Percentiles rank a stretch among this genome's conserved stretches.
These are phyloP conservation scores for Cardamine occulta DNA, from an alignment of 345 rosid genomes.

Conservation along the genomic window DNA sequence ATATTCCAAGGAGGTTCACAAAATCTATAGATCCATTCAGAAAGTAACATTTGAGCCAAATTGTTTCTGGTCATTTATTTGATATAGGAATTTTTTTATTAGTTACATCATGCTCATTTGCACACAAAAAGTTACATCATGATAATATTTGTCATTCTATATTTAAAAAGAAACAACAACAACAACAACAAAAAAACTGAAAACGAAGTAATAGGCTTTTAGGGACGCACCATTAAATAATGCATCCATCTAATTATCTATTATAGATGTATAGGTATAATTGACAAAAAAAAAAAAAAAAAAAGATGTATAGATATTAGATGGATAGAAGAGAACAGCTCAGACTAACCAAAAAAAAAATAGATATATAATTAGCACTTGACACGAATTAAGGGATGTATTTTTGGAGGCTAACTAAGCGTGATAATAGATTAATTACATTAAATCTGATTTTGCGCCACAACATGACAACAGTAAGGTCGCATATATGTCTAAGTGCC, in stretches of 20 bases:
- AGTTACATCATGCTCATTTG: background rate
- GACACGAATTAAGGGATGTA: background rate
- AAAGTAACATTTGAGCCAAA: background rate
- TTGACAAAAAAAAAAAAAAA: too few species aligned
- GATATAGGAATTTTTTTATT: background rate
- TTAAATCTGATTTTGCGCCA: conserved; percentile 6
- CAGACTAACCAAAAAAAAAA: background rate
- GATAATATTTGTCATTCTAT: background rate
- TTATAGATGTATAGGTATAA: background rate
- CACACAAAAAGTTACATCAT: background rate
- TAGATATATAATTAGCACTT: conserved; percentile 17
- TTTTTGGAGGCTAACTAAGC: conserved; percentile 14
- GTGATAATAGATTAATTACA: conserved; percentile 31
- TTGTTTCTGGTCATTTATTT: background rate
- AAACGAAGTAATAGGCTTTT: background rate
- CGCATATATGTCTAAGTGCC: conserved; percentile 36
- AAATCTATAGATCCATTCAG: background rate
- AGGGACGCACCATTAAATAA: background rate
- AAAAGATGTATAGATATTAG: background rate
- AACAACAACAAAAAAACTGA: background rate
- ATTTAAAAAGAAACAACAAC: background rate
- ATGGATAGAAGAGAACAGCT: conserved; percentile 19
- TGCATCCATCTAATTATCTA: background rate
- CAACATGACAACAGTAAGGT: conserved; percentile 21
- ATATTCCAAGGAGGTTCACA: background rate